These are phyloP conservation scores for Nemania abortiva DNA, from an alignment of 2,329 filamentous ascomycete species.

Conservation along the genomic window DNA sequence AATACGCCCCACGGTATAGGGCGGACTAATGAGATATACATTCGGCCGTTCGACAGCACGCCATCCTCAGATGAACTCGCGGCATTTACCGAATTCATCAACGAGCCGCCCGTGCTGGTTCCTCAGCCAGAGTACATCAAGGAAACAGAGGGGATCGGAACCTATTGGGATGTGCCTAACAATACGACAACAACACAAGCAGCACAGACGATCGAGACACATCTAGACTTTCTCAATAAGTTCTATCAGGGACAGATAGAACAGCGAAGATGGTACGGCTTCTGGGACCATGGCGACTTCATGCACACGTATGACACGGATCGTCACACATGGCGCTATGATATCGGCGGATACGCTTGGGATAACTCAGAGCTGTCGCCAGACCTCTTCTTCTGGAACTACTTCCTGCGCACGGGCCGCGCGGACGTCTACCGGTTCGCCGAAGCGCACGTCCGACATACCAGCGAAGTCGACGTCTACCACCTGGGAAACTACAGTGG, in stretches of 20 bases:
- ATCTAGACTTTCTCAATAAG: slow-evolving; percentile 67
- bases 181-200: slow-evolving; percentile 43
- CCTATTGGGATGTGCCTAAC: slow-evolving; percentile 64
- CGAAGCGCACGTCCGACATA: slow-evolving; percentile 69
- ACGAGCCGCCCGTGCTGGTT: slow-evolving; percentile 65
- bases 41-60: slow-evolving; percentile 65
- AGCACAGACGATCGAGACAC: slow-evolving; percentile 59
- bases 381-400: slow-evolving; percentile 72
- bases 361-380: slow-evolving; percentile 74
- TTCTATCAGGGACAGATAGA: slow-evolving; percentile 69
- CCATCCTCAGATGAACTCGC: slow-evolving; percentile 62
- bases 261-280: slow-evolving; percentile 72
- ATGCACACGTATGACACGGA: slow-evolving; percentile 72
- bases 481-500: slow-evolving; percentile 69
- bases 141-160: slow-evolving; percentile 65
- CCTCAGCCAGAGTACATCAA: slow-evolving; percentile 63
- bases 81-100: slow-evolving; percentile 58
- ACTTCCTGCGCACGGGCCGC: slow-evolving; percentile 70
- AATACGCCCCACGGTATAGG: slow-evolving; percentile 69
- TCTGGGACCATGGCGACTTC: slow-evolving; percentile 72
- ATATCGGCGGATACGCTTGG: slow-evolving; percentile 74
- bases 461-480: slow-evolving; percentile 72
- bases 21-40: slow-evolving; percentile 67
- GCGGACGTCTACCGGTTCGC: slow-evolving; percentile 70
- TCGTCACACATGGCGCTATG: slow-evolving; percentile 72